phyloP scores from a whole-genome alignment of 2,329 filamentous ascomycete genomes.

The Teratosphaeria destructans region DNA sequence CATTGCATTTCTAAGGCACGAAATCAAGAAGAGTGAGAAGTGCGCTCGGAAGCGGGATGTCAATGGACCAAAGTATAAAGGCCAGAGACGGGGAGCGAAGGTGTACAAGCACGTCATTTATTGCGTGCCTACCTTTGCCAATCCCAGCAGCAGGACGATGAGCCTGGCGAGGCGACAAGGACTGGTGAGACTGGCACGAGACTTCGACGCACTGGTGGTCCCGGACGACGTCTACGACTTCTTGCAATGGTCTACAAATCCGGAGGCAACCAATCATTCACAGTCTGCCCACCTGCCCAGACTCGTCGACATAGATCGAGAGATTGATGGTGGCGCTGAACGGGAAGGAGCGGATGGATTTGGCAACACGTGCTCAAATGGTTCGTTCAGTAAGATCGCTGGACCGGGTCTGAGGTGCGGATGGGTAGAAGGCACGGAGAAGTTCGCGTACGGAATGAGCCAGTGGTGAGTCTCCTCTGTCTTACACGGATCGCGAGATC shows the following conservation, averaged over 20 bases:
- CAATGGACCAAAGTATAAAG: slow-evolving; percentile 36
- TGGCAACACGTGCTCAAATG: slow-evolving; percentile 76
- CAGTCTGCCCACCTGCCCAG: slow-evolving; percentile 50
- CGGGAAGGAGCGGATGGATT: slow-evolving; percentile 47
- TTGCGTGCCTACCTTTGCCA: slow-evolving; percentile 76
- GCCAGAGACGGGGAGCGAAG: slow-evolving; percentile 53
- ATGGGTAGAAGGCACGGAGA: slow-evolving; percentile 69
- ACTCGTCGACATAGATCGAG: slow-evolving; percentile 66
- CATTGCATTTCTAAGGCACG: slow-evolving; percentile 46
- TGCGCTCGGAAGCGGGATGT: slow-evolving; percentile 19
- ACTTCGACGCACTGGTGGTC: slow-evolving; percentile 71
- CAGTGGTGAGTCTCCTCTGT: slow-evolving; percentile 40
- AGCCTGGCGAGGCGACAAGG: slow-evolving; percentile 53
- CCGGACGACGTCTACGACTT: slow-evolving; percentile 93
- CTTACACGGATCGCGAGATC: background rate
- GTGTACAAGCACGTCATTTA: slow-evolving; percentile 81
- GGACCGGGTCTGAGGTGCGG: slow-evolving; percentile 74
- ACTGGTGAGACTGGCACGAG: slow-evolving; percentile 66
- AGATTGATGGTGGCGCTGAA: slow-evolving; percentile 48
- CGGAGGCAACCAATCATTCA: background rate
- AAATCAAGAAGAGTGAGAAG: slow-evolving; percentile 41
- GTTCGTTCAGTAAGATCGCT: slow-evolving; percentile 79
- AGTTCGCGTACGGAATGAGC: slow-evolving; percentile 48
- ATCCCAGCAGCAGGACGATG: slow-evolving; percentile 80
- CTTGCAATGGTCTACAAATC: slow-evolving; percentile 58